A percentile compares a stretch with the other conserved stretches of the same genome.
These are phyloP conservation scores for Nakazawaea anatomiae DNA, from an alignment of 805 yeast genomes.

Conservation along the genomic window DNA sequence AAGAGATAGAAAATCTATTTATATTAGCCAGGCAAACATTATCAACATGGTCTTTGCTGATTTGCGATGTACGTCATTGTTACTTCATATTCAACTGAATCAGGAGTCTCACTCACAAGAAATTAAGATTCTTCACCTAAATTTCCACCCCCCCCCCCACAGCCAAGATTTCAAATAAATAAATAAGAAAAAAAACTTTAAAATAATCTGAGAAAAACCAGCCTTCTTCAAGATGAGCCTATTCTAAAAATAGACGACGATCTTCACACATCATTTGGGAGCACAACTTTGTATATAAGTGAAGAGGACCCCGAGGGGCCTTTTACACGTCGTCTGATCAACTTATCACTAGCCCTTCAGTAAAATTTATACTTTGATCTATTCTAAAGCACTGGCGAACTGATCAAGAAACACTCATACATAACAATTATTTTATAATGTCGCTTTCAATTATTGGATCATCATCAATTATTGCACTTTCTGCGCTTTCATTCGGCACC, in stretches of 20 bases:
- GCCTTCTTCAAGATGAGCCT: background rate
- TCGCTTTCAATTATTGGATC: constrained; percentile 9
- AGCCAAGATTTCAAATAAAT: background rate
- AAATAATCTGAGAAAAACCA: background rate
- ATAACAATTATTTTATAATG: background rate
- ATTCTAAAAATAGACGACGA: constrained; percentile 2
- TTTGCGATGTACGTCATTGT: no score
- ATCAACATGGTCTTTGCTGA: no score
- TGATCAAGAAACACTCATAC: no score
- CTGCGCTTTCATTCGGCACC: constrained; percentile 3
- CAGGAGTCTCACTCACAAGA: background rate
- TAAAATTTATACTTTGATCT: no score
- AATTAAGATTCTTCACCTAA: background rate
- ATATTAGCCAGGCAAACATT: no score
- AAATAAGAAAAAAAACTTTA: no score
- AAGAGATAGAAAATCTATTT: no score
- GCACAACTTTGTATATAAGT: background rate
- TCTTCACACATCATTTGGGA: background rate
- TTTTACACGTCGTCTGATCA: no score
- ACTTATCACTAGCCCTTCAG: no score
- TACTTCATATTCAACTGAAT: background rate
- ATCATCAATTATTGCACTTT: constrained; percentile 3
- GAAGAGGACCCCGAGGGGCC: background rate
- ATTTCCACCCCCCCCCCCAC: background rate
- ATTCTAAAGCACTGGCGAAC: no score